Evolutionary conservation across 768 basidiomycete species (phyloP).

Genomic region (Amanita phalloides): DNA sequence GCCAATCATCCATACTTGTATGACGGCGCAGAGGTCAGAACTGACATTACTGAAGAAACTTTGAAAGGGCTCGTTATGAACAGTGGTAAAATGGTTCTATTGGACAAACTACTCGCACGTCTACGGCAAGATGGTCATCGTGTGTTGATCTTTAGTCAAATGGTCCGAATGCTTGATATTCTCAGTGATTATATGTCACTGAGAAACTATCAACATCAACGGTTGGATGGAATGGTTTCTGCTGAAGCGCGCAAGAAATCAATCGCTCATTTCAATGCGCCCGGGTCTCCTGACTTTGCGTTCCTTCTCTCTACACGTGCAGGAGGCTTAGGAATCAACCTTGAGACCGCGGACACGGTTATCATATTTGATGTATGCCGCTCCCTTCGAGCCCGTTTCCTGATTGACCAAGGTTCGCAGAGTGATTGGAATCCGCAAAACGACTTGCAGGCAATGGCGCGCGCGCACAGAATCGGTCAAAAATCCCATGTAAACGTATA

Average conservation of each 20-base stretch:
- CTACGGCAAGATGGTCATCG: slow-evolving; percentile 90
- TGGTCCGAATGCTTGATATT: slow-evolving; percentile 98
- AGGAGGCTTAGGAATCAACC: slow-evolving; percentile 95
- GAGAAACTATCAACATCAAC: slow-evolving; percentile 86
- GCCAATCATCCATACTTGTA: slow-evolving; percentile 98
- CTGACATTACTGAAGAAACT: slow-evolving; percentile 62
- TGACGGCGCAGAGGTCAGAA: slow-evolving; percentile 78
- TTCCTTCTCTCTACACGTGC: slow-evolving; percentile 95
- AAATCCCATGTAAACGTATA: slow-evolving; percentile 98
- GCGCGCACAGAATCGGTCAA: slow-evolving; percentile 97
- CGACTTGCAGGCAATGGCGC: slow-evolving; percentile 98
- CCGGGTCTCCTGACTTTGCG: slow-evolving; percentile 89
- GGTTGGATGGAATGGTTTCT: slow-evolving; percentile 91
- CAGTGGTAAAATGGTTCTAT: slow-evolving; percentile 95
- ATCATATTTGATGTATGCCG: slow-evolving; percentile 87
- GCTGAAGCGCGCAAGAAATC: slow-evolving; percentile 91
- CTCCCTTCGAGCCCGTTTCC: not conserved
- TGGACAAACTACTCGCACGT: slow-evolving; percentile 91
- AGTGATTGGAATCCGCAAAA: slow-evolving; percentile 99
- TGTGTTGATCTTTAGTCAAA: slow-evolving; percentile 97
- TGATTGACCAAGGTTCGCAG: slow-evolving; percentile 26
- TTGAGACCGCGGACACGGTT: slow-evolving; percentile 97
- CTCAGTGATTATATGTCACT: slow-evolving; percentile 93
- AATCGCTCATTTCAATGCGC: slow-evolving; percentile 94
- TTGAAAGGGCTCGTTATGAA: slow-evolving; percentile 97